Evolutionary conservation across 75 land plant species (phyloP), one percentile per base, ranked within the genome.

Genomic region (Adiantum capillusveneris): DNA sequence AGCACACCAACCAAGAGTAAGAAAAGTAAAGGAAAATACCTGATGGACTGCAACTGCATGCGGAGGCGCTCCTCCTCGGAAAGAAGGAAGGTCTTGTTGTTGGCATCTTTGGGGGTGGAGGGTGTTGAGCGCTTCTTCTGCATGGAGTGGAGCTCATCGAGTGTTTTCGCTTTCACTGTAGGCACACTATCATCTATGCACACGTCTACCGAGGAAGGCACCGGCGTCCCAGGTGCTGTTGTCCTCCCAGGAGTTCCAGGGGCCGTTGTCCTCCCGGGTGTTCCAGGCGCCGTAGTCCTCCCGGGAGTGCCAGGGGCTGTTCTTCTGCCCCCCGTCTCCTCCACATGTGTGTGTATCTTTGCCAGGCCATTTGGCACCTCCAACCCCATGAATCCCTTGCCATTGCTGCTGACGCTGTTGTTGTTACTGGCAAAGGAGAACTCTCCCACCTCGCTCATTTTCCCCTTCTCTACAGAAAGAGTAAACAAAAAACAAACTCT

Each of bases 11-110:
- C 37, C 37, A 9, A 34, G 37, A 34, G 37, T 5, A 42, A 24
- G 17, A 13, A 2, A 24, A 1, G 1, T 25, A 46, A n/a, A 31
- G 22, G 0, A 2, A 18, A 11, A 3, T 43, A 65, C 72, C 72
- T 76, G 62, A 76, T 74, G 1, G 79, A 76, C 54, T 66, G 42
- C 70, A 76, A 51, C 70, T 76, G 79, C 58, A 60, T 69, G 57
- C 57, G 44, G 16, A 36, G 66, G 16, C 29, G 51, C 28, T 69
- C 59, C 44, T 74, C 74, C 25, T 76, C 77, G n/a, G 43, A 44
- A 28, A 53, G 34, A 25, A 25, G 3, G 12, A 25, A 22, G 19
- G 44, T 20, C 22, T 43, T 30, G 46, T 72, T 57, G 3, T 70
- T 44, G 21, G 17, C 1, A 20, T 41, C 59, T 30, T 59, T 76